Base-by-base conservation (phyloP, 371 early-diverging fungal genomes). In the Mucor saturninus region DNA sequence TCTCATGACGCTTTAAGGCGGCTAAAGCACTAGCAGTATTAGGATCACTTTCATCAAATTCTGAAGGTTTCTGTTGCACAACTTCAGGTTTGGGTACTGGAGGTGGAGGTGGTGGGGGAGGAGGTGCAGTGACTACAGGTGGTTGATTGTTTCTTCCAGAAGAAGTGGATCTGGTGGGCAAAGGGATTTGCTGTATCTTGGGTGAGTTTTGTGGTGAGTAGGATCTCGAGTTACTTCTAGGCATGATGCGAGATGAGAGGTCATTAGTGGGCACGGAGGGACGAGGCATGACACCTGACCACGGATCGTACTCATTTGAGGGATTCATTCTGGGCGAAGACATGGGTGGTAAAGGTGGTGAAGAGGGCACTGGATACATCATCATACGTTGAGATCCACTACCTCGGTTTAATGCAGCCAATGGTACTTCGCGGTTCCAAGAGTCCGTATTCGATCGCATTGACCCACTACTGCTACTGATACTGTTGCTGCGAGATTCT, bases 1-100 rank as follows among this genome's bases (percentile, higher is more conserved):
- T 81, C 42, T 81, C 78, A 56, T 81, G 76, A 5, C 76, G 71
- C 54, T 81, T 81, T 30, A 81, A 56, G n/a, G 78, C 78, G 15
- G 81, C 81, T 3, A 81, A 62, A 13, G 78, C 78, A 45, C 62
- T 74, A 0, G 81, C 81, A 8, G 81, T 81, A 45, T 69, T 69
- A 7, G 81, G 75, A 55, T 81, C 81, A 39, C 48, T 74, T 58
- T 77, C 78, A 63, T 81, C 81, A 42, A 81, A 74, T 26, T 53
- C n/a, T 9, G 50, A 30, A 2, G 38, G 59, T 15, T 61, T 43
- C 13, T 53, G 58, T 32, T 45, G 31, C 26, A 54, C 39, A n/a
- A 32, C 29, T 39, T 30, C n/a, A 32, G 43, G 9, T n/a, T n/a
- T 37, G 7, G 60, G 42, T 5, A 62, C 45, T 15, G 53, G 51